phyloP scores from a whole-genome alignment of 1,284 basidiomycete species.

The Phlebopus sp. region DNA sequence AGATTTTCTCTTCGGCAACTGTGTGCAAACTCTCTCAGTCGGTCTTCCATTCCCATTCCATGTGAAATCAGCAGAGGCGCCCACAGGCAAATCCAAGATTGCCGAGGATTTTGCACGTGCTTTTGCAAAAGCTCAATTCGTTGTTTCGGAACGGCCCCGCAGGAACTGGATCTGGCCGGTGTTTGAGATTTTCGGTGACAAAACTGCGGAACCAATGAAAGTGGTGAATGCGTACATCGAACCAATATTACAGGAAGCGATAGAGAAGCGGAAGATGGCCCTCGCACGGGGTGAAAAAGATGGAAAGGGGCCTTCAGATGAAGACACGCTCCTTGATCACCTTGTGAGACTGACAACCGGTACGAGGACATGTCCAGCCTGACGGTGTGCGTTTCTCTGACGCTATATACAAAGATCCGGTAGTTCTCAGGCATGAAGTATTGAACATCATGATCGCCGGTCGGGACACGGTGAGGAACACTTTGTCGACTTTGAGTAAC shows the following conservation, averaged over 20 bases:
- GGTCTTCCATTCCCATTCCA: slow-evolving; percentile 45
- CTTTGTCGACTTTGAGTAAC: not conserved
- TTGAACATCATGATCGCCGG: slow-evolving; percentile 46
- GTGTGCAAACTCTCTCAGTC: slow-evolving; percentile 39
- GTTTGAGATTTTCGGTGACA: slow-evolving; percentile 46
- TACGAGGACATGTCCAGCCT: not conserved
- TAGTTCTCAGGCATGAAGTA: slow-evolving; percentile 43
- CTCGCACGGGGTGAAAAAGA: slow-evolving; percentile 11
- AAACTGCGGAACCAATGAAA: slow-evolving; percentile 43
- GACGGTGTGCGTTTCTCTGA: not conserved
- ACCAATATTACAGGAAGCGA: slow-evolving; percentile 47
- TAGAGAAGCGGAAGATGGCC: slow-evolving; percentile 35
- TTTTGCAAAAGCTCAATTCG: slow-evolving; percentile 37
- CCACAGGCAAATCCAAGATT: slow-evolving; percentile 1
- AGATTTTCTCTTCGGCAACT: slow-evolving; percentile 52
- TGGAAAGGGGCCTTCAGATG: slow-evolving; percentile 6
- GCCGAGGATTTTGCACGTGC: slow-evolving; percentile 29
- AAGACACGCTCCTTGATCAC: slow-evolving; percentile 25
- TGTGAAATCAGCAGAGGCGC: slow-evolving; percentile 14
- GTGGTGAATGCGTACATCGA: slow-evolving; percentile 49
- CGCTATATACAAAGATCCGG: slow-evolving; percentile 23
- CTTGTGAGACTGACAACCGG: slow-evolving; percentile 23
- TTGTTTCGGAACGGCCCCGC: slow-evolving; percentile 38
- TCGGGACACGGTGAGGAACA: slow-evolving; percentile 41
- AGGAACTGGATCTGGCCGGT: slow-evolving; percentile 47